These are phyloP conservation scores for Bryoglossum gracile DNA, from an alignment of 495 filamentous ascomycete species.

Conservation along the genomic window DNA sequence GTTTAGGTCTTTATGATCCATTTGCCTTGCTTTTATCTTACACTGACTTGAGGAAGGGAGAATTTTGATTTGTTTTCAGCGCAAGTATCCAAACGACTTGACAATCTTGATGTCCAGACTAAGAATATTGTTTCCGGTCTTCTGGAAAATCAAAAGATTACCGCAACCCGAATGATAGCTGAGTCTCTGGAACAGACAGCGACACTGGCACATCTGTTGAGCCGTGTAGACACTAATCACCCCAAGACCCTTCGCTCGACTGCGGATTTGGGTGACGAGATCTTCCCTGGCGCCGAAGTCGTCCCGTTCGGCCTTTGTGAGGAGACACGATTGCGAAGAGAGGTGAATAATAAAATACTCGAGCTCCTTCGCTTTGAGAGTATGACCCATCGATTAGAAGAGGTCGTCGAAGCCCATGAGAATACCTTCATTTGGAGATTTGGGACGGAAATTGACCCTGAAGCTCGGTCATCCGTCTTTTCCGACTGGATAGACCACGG, in stretches of 20 bases:
- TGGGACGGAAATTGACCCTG: background rate
- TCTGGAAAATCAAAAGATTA: background rate
- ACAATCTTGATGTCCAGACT: background rate
- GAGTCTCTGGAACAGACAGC: background rate
- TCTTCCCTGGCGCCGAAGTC: background rate
- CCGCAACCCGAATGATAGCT: background rate
- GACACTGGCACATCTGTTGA: background rate
- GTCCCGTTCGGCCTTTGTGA: background rate
- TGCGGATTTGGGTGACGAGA: background rate
- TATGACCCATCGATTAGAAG: conserved; percentile 26
- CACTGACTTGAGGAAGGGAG: background rate
- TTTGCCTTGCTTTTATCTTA: conserved; percentile 1
- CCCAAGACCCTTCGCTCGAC: background rate
- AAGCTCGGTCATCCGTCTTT: conserved; percentile 15
- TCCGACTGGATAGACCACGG: conserved; percentile 18
- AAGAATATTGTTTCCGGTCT: background rate
- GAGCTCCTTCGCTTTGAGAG: conserved; percentile 17
- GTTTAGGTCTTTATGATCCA: background rate
- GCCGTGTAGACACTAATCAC: background rate
- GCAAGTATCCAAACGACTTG: background rate
- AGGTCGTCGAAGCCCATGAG: conserved; percentile 19
- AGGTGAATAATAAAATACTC: conserved; percentile 7
- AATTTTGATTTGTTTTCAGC: background rate
- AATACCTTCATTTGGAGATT: conserved; percentile 28
- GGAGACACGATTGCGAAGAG: background rate